Base-by-base conservation (phyloP, 2,329 filamentous ascomycete genomes). In the Fusarium papillatum region DNA sequence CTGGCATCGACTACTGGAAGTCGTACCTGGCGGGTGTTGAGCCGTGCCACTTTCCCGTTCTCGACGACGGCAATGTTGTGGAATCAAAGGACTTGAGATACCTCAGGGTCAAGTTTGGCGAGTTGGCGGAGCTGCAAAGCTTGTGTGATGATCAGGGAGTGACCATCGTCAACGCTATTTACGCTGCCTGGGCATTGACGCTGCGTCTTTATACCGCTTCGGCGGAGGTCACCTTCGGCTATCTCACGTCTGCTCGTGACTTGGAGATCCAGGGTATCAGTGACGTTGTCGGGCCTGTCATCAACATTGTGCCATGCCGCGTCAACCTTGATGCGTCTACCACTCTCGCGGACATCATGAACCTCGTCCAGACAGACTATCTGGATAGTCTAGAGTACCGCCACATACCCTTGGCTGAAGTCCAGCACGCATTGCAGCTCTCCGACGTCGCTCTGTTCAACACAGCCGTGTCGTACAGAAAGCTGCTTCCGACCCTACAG, bases 221-320 rank as follows among this genome's bases (percentile, higher is more conserved):
- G 0, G 83, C 84, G 2, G 86, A 90, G 53, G 85, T 90, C 0
- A 88, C 86, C 41, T 91, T 91, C 67, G 89, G 89, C 1, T 88
- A 90, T 65, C 85, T 90, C 0, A 80, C 89, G 1, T 88, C 88
- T 0, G 89, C 89, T 6, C 84, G 90, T 26, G 89, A 91, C 72
- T 82, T 86, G 1, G 85, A 87, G 0, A 82, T 91, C 3, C 79
- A 83, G 2, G 84, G 85, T 4, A 87, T 90, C 17, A 82, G 85
- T 3, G 82, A 88, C 2, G 84, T 87, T 3, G 83, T 89, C 13
- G 90, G 90, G 0, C 83, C 85, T 31, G 89, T 91, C 53, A 89
- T 91, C 76, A 90, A 90, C 73, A 90, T 90, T 87, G 84, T 91
- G 5, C 86, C 88, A 43, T 90, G 87, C 68, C 85, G 87, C n/a